A percentile compares a stretch with the other conserved stretches of the same genome.
These are phyloP conservation scores for Porpolomopsis calyptriformis DNA, from an alignment of 768 basidiomycete genomes.

Conservation along the genomic window DNA sequence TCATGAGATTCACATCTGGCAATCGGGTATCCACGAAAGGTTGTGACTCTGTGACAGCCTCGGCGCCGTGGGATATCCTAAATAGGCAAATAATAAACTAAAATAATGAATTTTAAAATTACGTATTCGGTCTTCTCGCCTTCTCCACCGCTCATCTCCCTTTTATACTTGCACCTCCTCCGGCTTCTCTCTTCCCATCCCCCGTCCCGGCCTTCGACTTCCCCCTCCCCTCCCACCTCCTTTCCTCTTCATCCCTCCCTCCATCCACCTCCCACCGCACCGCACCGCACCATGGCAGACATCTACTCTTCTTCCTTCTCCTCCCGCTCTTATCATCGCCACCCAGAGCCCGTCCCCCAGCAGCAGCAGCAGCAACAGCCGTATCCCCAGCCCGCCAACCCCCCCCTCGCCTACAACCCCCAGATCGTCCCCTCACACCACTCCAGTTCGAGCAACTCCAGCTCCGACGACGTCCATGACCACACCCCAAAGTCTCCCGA, in stretches of 20 bases:
- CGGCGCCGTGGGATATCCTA: slow-evolving; percentile 4
- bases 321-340: slow-evolving; percentile 16
- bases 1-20: not conserved
- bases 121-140: slow-evolving; percentile 34
- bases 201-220: slow-evolving; percentile 1
- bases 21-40: not conserved
- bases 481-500: slow-evolving; percentile 34
- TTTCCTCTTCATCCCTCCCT: slow-evolving; percentile 8
- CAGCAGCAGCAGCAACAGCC: slow-evolving; percentile 17
- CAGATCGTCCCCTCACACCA: slow-evolving; percentile 30
- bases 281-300: slow-evolving; percentile 38
- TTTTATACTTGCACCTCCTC: slow-evolving; percentile 18
- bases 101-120: slow-evolving; percentile 3
- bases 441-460: slow-evolving; percentile 28
- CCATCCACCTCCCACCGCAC: slow-evolving; percentile 24
- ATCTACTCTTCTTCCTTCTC: slow-evolving; percentile 41
- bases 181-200: slow-evolving; percentile 17
- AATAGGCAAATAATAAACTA: not conserved
- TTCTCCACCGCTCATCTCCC: slow-evolving; percentile 30
- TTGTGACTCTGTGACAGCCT: not conserved
- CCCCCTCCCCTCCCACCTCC: slow-evolving; percentile 6
- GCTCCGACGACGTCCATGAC: slow-evolving; percentile 41
- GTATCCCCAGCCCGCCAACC: slow-evolving; percentile 29
- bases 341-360: slow-evolving; percentile 12
- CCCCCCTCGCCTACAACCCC: slow-evolving; percentile 26